These are phyloP conservation scores for Annulohypoxylon bovei DNA, from an alignment of 495 filamentous ascomycete genomes.

Conservation along the genomic window DNA sequence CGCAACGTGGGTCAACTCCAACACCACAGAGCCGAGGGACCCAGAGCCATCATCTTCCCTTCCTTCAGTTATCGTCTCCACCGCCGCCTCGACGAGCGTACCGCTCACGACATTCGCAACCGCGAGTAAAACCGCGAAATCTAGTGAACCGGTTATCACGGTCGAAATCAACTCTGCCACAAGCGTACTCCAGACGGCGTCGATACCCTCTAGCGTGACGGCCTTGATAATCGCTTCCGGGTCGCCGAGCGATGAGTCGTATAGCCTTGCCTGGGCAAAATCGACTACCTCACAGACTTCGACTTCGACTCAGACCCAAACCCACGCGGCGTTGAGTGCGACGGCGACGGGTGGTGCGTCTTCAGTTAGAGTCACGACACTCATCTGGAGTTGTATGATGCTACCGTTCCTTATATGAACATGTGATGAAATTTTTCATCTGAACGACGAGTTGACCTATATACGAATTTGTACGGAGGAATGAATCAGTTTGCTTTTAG, in stretches of 20 bases:
- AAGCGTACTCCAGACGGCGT: slow-evolving; percentile 27
- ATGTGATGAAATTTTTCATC: neutral
- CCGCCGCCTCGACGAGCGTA: neutral
- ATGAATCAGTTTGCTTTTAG: neutral
- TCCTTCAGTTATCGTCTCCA: neutral
- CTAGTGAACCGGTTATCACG: slow-evolving; percentile 23
- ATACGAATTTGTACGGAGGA: neutral
- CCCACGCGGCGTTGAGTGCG: neutral
- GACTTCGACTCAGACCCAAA: neutral
- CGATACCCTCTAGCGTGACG: slow-evolving; percentile 19
- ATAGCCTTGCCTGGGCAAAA: slow-evolving; percentile 20
- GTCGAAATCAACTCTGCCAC: slow-evolving; percentile 23
- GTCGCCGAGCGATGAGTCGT: slow-evolving; percentile 23
- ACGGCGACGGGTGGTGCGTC: slow-evolving; percentile 18
- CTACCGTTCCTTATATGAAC: slow-evolving; percentile 21
- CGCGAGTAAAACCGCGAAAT: neutral
- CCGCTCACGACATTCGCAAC: neutral
- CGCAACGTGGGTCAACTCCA: slow-evolving; percentile 43
- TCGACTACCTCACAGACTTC: slow-evolving; percentile 13
- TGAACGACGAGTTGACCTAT: neutral
- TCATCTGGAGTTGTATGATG: slow-evolving; percentile 25
- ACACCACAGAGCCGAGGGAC: neutral
- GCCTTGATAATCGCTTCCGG: slow-evolving; percentile 33
- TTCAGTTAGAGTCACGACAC: neutral
- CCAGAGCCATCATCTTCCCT: slow-evolving; percentile 10